Percentiles rank a stretch among this genome's conserved stretches.
Evolutionary conservation across 108 stramenopile species (phyloP).

Genomic region (Skeletonema tropicum): DNA sequence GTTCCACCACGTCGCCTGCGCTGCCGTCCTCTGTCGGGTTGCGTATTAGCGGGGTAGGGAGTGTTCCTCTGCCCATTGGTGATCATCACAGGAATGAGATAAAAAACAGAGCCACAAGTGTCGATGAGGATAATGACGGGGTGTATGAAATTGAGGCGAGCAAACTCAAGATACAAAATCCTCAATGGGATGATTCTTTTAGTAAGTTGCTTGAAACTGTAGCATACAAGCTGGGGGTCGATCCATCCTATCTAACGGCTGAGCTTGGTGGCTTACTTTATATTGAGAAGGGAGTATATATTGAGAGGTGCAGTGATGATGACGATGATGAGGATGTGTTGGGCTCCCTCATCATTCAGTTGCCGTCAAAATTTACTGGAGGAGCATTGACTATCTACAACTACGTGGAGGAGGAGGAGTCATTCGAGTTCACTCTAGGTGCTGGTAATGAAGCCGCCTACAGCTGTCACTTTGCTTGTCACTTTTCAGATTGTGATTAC

Average conservation of each 20-base stretch:
- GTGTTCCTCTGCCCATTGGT: conserved; percentile 16
- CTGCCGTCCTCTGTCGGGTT: conserved; percentile 19
- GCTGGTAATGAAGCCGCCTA: no score
- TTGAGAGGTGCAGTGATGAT: conserved; percentile 6
- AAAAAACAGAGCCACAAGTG: neutral
- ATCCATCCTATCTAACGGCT: conserved; percentile 10
- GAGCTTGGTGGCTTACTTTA: conserved; percentile 14
- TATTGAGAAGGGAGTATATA: conserved; percentile 20
- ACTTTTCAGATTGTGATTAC: no score
- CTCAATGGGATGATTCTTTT: no score
- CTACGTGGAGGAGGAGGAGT: no score
- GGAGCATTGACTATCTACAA: no score
- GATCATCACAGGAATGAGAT: conserved; percentile 3
- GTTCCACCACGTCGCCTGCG: conserved; percentile 10
- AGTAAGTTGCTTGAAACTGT: no score
- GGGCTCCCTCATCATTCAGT: no score
- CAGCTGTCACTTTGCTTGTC: no score
- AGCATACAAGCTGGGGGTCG: no score
- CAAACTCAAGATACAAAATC: conserved; percentile 9
- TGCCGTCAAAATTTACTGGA: no score
- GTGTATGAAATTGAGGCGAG: conserved; percentile 7
- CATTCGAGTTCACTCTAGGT: no score
- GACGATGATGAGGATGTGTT: conserved; percentile 1
- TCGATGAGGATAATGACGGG: neutral
- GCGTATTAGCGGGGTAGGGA: conserved; percentile 16